Base-by-base conservation (phyloP, 2,329 filamentous ascomycete species). In the Ophiostoma perfectum region DNA sequence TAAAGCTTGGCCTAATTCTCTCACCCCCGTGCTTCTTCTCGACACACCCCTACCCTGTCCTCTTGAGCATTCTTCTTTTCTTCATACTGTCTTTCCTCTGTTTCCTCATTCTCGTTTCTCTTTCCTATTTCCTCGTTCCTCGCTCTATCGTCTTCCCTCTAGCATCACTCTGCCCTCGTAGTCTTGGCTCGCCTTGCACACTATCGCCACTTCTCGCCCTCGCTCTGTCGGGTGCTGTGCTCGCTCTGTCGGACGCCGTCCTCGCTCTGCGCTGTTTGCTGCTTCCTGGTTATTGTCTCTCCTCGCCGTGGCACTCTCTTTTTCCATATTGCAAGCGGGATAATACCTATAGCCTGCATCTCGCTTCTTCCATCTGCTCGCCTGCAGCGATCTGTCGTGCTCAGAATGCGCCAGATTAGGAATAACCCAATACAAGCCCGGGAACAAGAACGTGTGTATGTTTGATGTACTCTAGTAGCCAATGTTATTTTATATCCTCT, bases 161-260 rank as follows among this genome's bases (percentile, higher is more conserved):
- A 11, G 6, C 18, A 55, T 55, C 16, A 36, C 11, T 27, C n/a
- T 55, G 3, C 49, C 11, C 18, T 18, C 49, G 16, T 55, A 18
- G 49, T 55, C 18, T 55, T 55, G 49, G 49, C 49, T 55, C 49
- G 49, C 49, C 49, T 55, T 55, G n/a, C 49, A 36, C 27, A 55
- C 16, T 18, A n/a, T 52, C 47, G 16, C 47, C 47, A 8, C 47
- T 27, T 27, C 27, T 52, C 47, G 47, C 47, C 14, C 47, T 52
- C 47, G 47, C 47, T n/a, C n/a, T 36, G 49, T 55, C 8, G 5
- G 14, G 7, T 1, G 16, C 14, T 47, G 11, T 47, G 1, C 47
- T 16, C 47, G 14, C 5, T n/a, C n/a, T 36, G 49, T 55, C 8
- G 5, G 14, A n/a, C 3, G 16, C 14, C 14, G 12, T 47, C 45